Evolutionary conservation across 345 rosid species (phyloP), one percentile per base, ranked within the genome.

Genomic region (Hevea brasiliensis): DNA sequence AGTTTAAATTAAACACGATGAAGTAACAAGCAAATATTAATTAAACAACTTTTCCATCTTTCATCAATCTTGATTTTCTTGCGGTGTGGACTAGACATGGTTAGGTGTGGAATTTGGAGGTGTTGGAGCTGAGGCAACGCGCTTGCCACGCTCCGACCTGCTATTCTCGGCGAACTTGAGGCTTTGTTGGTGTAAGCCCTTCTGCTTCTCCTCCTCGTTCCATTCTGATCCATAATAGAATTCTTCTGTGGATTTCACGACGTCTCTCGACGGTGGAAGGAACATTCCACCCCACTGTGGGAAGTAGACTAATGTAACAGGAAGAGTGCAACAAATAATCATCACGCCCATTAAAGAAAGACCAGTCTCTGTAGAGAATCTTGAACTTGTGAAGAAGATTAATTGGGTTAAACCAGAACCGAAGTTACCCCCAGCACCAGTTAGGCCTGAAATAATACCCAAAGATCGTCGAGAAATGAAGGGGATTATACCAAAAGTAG

Each of bases 251-350:
- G 85, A 82, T 67, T 82, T 89, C 0, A 55, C 78, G 0, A 29
- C 73, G 65, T 88, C 78, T 23, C 64, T 87, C 0, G 98, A 83
- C 0, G 97, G 80, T 3, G 86, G 87, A 3, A 80, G 56, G 76
- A 91, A 88, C 95, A 93, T 88, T 40, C 97, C 72, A 2, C 97
- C 94, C 92, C 95, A 91, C 15, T 93, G 92, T 8, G 97, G 97
- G 81, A 88, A 91, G 79, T 93, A 85, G 15, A 91, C 85, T 41
- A 87, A 61, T 3, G 89, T 67, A 29, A 86, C 90, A 4, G 94
- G 97, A 24, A 90, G 81, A 0, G 94, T 88, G 73, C 87, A 89
- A 3, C 82, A 62, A 48, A 88, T 81, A 21, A 87, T 88, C 96
- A 89, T 93, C 15, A 74, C 85, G 0, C 94, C 98, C 94, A 92